Evolutionary conservation across 2,329 filamentous ascomycete species (phyloP).

Genomic region (Hymenoscyphus scutula): DNA sequence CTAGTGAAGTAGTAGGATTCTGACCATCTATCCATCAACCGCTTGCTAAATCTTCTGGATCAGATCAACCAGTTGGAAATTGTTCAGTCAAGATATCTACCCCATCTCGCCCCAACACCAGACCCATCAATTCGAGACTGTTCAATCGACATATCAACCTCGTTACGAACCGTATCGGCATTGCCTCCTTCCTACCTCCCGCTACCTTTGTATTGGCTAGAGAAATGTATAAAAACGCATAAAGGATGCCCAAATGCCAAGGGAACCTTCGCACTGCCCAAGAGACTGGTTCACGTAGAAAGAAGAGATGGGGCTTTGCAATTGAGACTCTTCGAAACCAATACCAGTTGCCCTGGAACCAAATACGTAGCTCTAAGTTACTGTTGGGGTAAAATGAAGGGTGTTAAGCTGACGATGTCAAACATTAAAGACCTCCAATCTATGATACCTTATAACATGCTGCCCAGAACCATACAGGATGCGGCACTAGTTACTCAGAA

Average conservation of each 20-base stretch:
- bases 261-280: not conserved
- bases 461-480: not conserved
- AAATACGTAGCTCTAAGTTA: not conserved
- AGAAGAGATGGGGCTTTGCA: not conserved
- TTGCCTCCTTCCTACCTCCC: too few relatives aligned
- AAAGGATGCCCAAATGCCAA: not conserved
- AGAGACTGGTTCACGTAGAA: not conserved
- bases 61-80: too few relatives aligned
- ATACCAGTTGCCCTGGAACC: not conserved
- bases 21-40: too few relatives aligned
- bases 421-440: not conserved
- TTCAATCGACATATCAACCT: too few relatives aligned
- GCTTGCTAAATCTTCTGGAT: too few relatives aligned
- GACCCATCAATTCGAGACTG: too few relatives aligned
- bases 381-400: not conserved
- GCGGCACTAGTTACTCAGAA: not conserved
- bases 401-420: not conserved
- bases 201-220: not conserved
- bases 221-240: not conserved
- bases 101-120: too few relatives aligned
- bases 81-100: too few relatives aligned
- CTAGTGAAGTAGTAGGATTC: too few relatives aligned
- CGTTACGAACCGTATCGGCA: too few relatives aligned
- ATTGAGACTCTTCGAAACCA: not conserved
- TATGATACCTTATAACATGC: not conserved